These are phyloP conservation scores for Tulasnella sp. DNA, from an alignment of 768 basidiomycete species.

Conservation along the genomic window DNA sequence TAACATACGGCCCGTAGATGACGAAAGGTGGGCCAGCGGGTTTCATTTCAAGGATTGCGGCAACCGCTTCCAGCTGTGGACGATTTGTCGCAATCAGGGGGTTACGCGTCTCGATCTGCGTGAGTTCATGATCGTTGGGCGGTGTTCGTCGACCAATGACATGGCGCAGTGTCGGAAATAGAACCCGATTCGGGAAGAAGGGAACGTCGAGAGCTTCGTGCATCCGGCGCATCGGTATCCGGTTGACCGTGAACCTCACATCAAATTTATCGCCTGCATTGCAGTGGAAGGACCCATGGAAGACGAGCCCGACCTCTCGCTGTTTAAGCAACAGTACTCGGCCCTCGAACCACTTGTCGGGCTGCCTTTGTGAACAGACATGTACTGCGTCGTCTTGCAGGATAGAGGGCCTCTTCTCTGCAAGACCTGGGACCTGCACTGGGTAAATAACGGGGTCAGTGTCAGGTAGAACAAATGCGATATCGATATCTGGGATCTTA, in stretches of 20 bases:
- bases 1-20: conserved; percentile 15
- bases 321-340: not conserved
- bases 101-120: not conserved
- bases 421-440: conserved; percentile 11
- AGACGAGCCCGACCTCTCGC: conserved; percentile 1
- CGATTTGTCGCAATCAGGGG: not conserved
- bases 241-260: conserved; percentile 7
- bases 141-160: not conserved
- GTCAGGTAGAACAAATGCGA: too few species aligned
- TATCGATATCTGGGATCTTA: not conserved
- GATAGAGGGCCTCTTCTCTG: conserved; percentile 6
- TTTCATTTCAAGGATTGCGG: not conserved
- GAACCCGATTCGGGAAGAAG: conserved; percentile 2
- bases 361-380: not conserved
- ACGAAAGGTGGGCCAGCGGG: conserved; percentile 1
- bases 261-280: not conserved
- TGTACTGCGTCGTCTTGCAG: not conserved
- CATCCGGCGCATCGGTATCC: conserved; percentile 11
- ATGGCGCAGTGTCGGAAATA: conserved; percentile 4
- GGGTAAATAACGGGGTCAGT: not conserved
- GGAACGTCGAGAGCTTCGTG: conserved; percentile 1
- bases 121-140: not conserved
- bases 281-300: not conserved
- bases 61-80: conserved; percentile 10
- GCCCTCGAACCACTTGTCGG: conserved; percentile 1